Evolutionary conservation across 2,329 filamentous ascomycete species (phyloP).

Genomic region (Mycosphaerelloides madeirae): DNA sequence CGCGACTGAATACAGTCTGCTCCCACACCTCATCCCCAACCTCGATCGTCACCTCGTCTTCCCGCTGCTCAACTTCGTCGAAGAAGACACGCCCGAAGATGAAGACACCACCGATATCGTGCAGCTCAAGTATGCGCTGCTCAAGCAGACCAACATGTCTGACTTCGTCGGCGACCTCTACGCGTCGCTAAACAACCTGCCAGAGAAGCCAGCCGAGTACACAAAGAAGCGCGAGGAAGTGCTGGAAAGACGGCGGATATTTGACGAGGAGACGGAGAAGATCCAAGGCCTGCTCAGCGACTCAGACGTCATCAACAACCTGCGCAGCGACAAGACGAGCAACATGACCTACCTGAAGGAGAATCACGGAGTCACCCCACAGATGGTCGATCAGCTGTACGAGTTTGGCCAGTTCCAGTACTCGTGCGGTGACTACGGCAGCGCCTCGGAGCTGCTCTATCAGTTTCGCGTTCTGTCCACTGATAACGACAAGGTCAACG

Average conservation of each 20-base stretch:
- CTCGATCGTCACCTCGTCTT: constrained; percentile 96
- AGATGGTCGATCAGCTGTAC: constrained; percentile 94
- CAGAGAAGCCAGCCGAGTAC: constrained; percentile 77
- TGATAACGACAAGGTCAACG: constrained; percentile 94
- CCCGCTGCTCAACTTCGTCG: constrained; percentile 88
- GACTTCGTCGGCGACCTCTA: constrained; percentile 93
- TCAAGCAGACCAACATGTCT: constrained; percentile 98
- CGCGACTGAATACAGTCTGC: constrained; percentile 70
- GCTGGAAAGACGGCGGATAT: constrained; percentile 72
- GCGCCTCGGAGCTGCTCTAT: constrained; percentile 88
- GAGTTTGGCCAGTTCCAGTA: constrained; percentile 98
- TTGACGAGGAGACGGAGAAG: constrained; percentile 81
- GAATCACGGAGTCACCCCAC: constrained; percentile 85
- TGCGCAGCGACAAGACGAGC: constrained; percentile 94
- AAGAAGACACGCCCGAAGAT: constrained; percentile 70
- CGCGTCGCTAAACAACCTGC: constrained; percentile 78
- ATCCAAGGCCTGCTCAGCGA: constrained; percentile 81
- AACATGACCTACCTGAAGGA: constrained; percentile 98
- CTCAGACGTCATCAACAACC: constrained; percentile 82
- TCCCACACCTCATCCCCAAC: constrained; percentile 83
- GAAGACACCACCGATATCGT: constrained; percentile 73
- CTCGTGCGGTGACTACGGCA: constrained; percentile 88
- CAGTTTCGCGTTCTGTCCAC: constrained; percentile 97
- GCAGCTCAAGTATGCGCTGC: constrained; percentile 83
- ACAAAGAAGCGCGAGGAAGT: constrained; percentile 85